Evolutionary conservation across 495 filamentous ascomycete genomes (phyloP).

Genomic region (Tirmania nivea): DNA sequence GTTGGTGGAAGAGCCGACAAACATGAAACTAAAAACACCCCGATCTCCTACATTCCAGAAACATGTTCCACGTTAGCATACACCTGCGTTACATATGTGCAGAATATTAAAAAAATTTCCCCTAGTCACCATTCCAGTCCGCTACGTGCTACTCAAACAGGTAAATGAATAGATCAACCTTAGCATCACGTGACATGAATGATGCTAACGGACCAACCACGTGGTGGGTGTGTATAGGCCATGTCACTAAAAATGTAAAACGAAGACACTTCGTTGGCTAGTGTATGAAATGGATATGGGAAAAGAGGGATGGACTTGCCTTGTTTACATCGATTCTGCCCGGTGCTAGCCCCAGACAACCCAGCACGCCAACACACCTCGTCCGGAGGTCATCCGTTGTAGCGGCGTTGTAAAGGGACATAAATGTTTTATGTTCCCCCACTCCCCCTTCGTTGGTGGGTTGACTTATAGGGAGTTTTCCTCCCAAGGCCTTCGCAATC

Average conservation of each 20-base stretch:
- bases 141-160: no score
- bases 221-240: no score
- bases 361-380: conserved; percentile 40
- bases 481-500: conserved; percentile 29
- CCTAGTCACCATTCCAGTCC: no score
- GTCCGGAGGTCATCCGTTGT: conserved; percentile 24
- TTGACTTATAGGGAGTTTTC: conserved; percentile 24
- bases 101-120: conserved; percentile 19
- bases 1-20: conserved; percentile 21
- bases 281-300: no score
- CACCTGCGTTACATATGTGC: background rate
- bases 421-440: conserved; percentile 34
- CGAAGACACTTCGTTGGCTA: no score
- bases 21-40: conserved; percentile 34
- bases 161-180: no score
- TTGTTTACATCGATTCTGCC: conserved; percentile 17
- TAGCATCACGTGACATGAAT: conserved; percentile 1
- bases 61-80: background rate
- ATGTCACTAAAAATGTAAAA: no score
- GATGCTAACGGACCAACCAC: conserved; percentile 10
- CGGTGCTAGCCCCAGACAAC: conserved; percentile 30
- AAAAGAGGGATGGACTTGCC: conserved; percentile 1
- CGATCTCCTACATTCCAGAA: conserved; percentile 25
- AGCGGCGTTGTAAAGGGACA: conserved; percentile 36
- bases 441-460: conserved; percentile 5